These are phyloP conservation scores for Fraxinus floribunda DNA, from an alignment of 305 asterid species.

Conservation along the genomic window DNA sequence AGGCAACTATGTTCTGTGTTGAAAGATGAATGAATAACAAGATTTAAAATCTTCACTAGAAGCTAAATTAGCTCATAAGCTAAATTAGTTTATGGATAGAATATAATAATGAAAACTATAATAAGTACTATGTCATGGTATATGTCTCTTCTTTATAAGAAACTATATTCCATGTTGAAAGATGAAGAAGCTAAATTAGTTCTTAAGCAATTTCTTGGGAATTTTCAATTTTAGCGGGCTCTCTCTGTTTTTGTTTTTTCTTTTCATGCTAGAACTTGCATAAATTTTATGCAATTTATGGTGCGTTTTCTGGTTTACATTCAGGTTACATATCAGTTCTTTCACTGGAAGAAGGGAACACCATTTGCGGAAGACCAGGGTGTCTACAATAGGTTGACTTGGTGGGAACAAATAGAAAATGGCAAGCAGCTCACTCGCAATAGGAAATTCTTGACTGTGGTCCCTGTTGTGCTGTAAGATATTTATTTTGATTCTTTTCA, in stretches of 20 bases:
- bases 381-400: constrained; percentile 14
- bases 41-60: background rate
- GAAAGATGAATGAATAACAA: background rate
- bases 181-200: background rate
- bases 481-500: background rate
- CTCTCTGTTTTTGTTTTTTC: background rate
- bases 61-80: background rate
- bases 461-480: constrained; percentile 11
- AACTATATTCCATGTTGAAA: background rate
- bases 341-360: constrained; percentile 19
- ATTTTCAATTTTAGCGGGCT: background rate
- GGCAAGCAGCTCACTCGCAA: constrained; percentile 16
- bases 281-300: background rate
- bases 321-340: constrained; percentile 13
- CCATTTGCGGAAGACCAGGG: constrained; percentile 18
- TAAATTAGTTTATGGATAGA: background rate
- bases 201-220: background rate
- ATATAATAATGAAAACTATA: background rate
- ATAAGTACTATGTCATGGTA: background rate
- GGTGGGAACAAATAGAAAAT: constrained; percentile 20
- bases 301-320: background rate
- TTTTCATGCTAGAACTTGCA: background rate
- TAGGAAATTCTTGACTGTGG: constrained; percentile 7
- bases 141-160: background rate
- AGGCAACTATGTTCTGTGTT: background rate